These are phyloP conservation scores for Tripterygium wilfordii DNA, from an alignment of 177 flowering plant species.

Conservation along the genomic window DNA sequence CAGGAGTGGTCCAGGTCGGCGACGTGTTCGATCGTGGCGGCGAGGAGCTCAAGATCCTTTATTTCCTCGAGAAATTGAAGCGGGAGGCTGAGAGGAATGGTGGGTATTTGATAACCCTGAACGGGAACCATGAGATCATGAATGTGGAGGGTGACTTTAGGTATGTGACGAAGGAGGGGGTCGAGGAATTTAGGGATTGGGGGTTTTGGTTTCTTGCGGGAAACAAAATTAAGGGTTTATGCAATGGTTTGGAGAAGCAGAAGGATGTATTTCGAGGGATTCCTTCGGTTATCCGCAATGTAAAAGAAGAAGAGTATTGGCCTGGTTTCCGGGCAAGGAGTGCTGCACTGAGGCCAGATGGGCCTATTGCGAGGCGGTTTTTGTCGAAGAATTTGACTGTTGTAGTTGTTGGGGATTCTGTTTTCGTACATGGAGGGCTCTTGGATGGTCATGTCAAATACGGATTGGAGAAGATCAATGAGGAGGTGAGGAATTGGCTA, in stretches of 20 bases:
- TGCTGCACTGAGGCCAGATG: conserved; percentile 77
- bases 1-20: conserved; percentile 87
- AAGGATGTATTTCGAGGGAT: conserved; percentile 50
- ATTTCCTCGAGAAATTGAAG: conserved; percentile 71
- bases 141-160: conserved; percentile 78
- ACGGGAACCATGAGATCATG: conserved; percentile 96
- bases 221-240: conserved; percentile 58
- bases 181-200: conserved; percentile 47
- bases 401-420: conserved; percentile 72
- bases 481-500: conserved; percentile 84
- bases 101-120: conserved; percentile 66
- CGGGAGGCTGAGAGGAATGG: conserved; percentile 58
- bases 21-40: conserved; percentile 93
- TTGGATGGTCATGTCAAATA: conserved; percentile 56
- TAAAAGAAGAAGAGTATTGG: conserved; percentile 34
- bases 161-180: conserved; percentile 39
- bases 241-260: conserved; percentile 33
- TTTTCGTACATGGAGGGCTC: conserved; percentile 97
- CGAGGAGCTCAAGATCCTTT: conserved; percentile 74
- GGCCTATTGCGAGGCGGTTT: conserved; percentile 68
- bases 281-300: conserved; percentile 35
- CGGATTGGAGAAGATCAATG: conserved; percentile 78
- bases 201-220: conserved; percentile 62
- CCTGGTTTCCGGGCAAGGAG: conserved; percentile 62
- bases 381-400: conserved; percentile 60